Conservation (phyloP, 371 early-diverging fungal species). For the Mycotypha africana region DNA sequence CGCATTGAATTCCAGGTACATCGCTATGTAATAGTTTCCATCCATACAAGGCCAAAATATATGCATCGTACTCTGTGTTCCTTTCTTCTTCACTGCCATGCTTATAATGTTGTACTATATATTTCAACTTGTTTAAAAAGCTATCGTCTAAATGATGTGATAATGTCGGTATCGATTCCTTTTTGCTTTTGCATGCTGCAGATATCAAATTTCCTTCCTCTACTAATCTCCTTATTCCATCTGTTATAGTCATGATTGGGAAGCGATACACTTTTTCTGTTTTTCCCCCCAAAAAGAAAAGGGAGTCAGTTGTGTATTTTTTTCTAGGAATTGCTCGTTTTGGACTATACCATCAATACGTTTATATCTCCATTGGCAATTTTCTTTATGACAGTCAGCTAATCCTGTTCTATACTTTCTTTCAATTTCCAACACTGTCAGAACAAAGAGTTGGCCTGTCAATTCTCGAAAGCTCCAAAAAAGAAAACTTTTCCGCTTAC, state of each 20-base stretch:
- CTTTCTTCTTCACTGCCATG: neutral
- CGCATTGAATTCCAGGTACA: slow-evolving; percentile 4
- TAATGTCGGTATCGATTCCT: slow-evolving; percentile 1
- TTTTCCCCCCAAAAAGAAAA: neutral
- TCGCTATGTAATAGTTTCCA: slow-evolving; percentile 3
- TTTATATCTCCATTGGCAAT: slow-evolving; percentile 7
- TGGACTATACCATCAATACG: neutral
- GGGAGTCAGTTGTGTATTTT: neutral
- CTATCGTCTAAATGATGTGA: slow-evolving; percentile 2
- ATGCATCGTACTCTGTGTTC: neutral
- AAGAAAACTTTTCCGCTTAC: neutral
- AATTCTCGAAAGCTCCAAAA: no score
- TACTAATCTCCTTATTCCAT: slow-evolving; percentile 3
- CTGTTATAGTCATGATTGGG: slow-evolving; percentile 1
- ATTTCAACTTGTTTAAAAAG: neutral
- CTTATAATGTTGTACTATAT: neutral
- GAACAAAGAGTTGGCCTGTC: neutral
- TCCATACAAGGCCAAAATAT: slow-evolving; percentile 13
- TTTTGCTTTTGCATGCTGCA: neutral
- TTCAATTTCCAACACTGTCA: neutral
- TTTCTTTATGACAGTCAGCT: slow-evolving; percentile 1
- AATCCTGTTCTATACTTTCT: slow-evolving; percentile 9
- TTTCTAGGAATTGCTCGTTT: neutral
- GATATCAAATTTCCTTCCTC: neutral
- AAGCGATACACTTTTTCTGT: slow-evolving; percentile 2